Percentiles rank a stretch among this genome's conserved stretches.
phyloP scores from a whole-genome alignment of 257 asterid genomes.

The Solanum rostratum region DNA sequence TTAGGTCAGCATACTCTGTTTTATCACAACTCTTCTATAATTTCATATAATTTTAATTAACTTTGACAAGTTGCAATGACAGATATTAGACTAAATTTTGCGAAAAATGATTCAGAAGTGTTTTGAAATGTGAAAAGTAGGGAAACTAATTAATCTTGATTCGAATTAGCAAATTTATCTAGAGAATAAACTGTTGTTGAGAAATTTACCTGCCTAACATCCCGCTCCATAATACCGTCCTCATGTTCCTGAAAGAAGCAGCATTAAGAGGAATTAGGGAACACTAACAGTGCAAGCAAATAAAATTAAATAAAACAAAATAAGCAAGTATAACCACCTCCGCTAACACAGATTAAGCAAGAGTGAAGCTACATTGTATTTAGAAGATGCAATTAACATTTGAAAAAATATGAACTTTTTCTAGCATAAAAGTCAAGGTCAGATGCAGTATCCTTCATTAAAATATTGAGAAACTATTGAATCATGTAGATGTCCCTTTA shows the following conservation, averaged over 20 bases:
- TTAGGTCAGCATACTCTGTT: not conserved
- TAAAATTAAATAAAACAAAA: not conserved
- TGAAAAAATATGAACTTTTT: not conserved
- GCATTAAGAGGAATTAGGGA: not conserved
- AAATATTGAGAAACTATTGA: not conserved
- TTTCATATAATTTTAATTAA: not conserved
- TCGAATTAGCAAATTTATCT: not conserved
- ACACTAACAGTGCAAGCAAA: not conserved
- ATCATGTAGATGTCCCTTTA: not conserved
- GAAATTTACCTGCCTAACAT: constrained; percentile 68
- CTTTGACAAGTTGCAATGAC: not conserved
- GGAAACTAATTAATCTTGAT: not conserved
- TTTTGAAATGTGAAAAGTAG: not conserved
- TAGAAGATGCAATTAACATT: not conserved
- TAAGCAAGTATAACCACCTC: not conserved
- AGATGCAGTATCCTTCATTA: not conserved
- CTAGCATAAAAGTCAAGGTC: not conserved
- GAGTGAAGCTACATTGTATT: not conserved
- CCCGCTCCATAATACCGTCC: constrained; percentile 44
- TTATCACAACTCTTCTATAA: not conserved
- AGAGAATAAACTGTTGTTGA: not conserved
- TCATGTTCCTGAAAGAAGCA: constrained; percentile 32
- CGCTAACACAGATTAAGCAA: not conserved
- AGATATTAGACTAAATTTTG: not conserved
- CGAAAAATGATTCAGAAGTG: not conserved